A percentile compares a stretch with the other conserved stretches of the same genome.
Conservation (phyloP, 768 basidiomycete species). For the Boletus barrowsii region DNA sequence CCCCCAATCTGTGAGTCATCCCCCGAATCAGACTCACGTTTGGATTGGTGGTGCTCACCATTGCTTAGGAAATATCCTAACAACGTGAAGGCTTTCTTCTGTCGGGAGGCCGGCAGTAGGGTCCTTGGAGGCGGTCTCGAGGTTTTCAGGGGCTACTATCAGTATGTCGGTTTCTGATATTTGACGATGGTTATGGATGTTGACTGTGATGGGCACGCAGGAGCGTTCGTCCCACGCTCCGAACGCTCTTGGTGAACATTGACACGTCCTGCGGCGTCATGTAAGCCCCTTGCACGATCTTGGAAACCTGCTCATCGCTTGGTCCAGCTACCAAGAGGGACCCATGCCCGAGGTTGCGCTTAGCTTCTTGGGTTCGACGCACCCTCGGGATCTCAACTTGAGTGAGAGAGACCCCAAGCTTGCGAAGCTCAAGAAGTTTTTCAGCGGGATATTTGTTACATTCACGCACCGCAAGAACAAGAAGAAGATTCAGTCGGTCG, state of each 20-base stretch:
- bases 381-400: conserved; percentile 33
- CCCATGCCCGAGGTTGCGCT: conserved; percentile 32
- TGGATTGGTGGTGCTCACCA: background rate
- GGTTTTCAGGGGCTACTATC: conserved; percentile 48
- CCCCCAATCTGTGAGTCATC: conserved; percentile 40
- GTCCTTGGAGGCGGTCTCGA: conserved; percentile 36
- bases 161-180: conserved; percentile 34
- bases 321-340: conserved; percentile 26
- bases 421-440: conserved; percentile 36
- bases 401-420: conserved; percentile 21
- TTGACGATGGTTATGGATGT: background rate
- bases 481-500: conserved; percentile 38
- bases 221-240: conserved; percentile 44
- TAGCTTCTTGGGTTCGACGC: conserved; percentile 18
- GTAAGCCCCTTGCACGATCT: conserved; percentile 25
- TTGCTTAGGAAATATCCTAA: conserved; percentile 40
- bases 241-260: conserved; percentile 42
- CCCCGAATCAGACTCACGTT: background rate
- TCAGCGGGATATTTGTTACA: conserved; percentile 36
- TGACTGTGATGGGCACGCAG: conserved; percentile 23
- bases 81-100: conserved; percentile 47
- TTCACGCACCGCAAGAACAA: conserved; percentile 22
- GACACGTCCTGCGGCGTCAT: conserved; percentile 46
- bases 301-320: background rate
- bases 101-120: conserved; percentile 27